Percentiles rank a stretch among this genome's conserved stretches.
Evolutionary conservation across 1,284 basidiomycete species (phyloP).

Genomic region (Puccinia novopanici): DNA sequence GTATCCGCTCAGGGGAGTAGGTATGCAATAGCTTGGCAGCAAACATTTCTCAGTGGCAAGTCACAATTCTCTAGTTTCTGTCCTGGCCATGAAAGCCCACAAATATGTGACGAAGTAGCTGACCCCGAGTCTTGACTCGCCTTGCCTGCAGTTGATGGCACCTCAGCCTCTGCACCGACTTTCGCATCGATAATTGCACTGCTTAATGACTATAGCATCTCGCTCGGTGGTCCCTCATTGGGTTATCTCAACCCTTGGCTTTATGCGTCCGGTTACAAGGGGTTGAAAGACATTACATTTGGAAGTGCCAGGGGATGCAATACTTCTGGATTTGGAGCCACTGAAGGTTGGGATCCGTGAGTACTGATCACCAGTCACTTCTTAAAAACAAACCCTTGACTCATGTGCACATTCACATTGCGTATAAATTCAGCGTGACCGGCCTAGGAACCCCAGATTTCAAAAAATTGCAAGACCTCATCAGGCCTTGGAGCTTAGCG

Average conservation of each 20-base stretch:
- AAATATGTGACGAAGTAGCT: background rate
- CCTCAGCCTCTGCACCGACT: slow-evolving; percentile 65
- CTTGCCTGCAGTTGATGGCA: slow-evolving; percentile 62
- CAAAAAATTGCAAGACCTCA: slow-evolving; percentile 23
- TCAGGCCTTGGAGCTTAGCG: slow-evolving; percentile 37
- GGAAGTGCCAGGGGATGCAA: slow-evolving; percentile 59
- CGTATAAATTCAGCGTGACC: slow-evolving; percentile 30
- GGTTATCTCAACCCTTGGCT: slow-evolving; percentile 65
- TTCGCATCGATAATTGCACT: slow-evolving; percentile 65
- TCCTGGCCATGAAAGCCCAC: background rate
- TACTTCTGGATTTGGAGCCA: slow-evolving; percentile 30
- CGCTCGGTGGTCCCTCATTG: slow-evolving; percentile 61
- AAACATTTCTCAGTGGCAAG: slow-evolving; percentile 49
- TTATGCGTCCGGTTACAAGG: slow-evolving; percentile 59
- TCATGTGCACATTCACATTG: background rate
- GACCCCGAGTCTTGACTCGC: background rate
- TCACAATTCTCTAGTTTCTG: background rate
- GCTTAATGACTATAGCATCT: slow-evolving; percentile 66
- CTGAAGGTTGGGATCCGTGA: slow-evolving; percentile 50
- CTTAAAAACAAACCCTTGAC: background rate
- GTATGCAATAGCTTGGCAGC: slow-evolving; percentile 51
- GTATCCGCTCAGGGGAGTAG: slow-evolving; percentile 57
- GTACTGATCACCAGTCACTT: background rate
- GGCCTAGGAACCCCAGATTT: slow-evolving; percentile 49
- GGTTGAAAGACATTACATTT: slow-evolving; percentile 63